Conservation (phyloP, 495 filamentous ascomycete species). For the Melanomma pulvis-pyrius region DNA sequence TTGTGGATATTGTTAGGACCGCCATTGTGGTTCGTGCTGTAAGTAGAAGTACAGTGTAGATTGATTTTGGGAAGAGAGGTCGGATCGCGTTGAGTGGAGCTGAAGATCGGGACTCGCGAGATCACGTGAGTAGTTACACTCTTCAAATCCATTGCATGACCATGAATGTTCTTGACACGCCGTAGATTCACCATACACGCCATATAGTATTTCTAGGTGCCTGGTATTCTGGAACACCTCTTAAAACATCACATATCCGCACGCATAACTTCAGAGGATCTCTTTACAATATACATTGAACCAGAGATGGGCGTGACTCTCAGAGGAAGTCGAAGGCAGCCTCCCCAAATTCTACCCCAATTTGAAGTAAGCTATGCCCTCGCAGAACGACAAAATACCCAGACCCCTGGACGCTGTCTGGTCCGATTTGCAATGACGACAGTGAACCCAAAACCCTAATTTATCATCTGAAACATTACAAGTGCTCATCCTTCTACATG, state of each 20-base stretch:
- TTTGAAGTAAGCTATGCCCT: too few relatives aligned
- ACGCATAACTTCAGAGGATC: too few relatives aligned
- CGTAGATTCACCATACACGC: neutral
- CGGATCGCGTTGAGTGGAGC: neutral
- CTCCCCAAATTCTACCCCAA: too few relatives aligned
- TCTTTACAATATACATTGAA: too few relatives aligned
- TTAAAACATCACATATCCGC: too few relatives aligned
- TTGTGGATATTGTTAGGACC: constrained; percentile 13
- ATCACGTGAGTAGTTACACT: neutral
- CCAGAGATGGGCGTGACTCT: too few relatives aligned
- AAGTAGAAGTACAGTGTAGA: neutral
- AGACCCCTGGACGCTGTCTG: too few relatives aligned
- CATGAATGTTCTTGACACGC: neutral
- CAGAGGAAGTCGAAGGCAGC: too few relatives aligned
- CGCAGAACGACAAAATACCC: too few relatives aligned
- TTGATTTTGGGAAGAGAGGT: neutral
- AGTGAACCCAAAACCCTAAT: neutral
- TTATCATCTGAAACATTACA: neutral
- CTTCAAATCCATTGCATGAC: neutral
- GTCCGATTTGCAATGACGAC: too few relatives aligned
- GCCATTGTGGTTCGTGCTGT: constrained; percentile 17
- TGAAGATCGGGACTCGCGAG: constrained; percentile 1
- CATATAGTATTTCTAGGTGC: too few relatives aligned
- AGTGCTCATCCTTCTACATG: constrained; percentile 8
- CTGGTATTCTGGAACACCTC: too few relatives aligned